phyloP scores from a whole-genome alignment of 2,329 filamentous ascomycete genomes.

The Cytospora schulzeri region DNA sequence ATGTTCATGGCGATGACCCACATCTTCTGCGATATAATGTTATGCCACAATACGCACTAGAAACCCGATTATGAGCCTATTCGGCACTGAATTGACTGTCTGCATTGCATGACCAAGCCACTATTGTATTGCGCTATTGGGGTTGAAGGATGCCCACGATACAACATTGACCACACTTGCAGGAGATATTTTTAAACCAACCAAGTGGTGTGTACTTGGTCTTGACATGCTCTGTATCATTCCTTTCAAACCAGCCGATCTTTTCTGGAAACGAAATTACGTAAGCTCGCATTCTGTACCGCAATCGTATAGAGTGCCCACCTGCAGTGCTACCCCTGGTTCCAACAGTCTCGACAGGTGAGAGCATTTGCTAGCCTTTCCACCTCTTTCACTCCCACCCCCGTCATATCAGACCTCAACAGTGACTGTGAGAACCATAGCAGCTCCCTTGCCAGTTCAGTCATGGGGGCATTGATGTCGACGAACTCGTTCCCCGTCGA shows the following conservation, averaged over 20 bases:
- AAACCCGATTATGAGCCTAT: neutral
- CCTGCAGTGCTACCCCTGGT: constrained; percentile 1
- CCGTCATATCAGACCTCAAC: neutral
- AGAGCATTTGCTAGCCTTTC: neutral
- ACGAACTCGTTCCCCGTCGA: constrained; percentile 14
- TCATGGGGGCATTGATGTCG: neutral
- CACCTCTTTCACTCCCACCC: neutral
- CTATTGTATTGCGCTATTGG: neutral
- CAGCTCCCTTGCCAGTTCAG: neutral
- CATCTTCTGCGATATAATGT: neutral
- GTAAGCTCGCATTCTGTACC: neutral
- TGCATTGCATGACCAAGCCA: neutral
- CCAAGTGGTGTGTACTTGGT: neutral
- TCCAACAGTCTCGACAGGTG: too few relatives aligned
- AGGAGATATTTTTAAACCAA: neutral
- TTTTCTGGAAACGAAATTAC: neutral
- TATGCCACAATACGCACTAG: neutral
- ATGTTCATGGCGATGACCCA: neutral
- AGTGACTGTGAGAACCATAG: neutral
- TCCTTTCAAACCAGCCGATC: neutral
- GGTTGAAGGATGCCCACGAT: neutral
- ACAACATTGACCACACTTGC: neutral
- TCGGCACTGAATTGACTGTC: neutral
- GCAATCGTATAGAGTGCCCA: neutral
- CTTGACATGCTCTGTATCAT: neutral